These are phyloP conservation scores for Trypanosoma melophagium DNA, from an alignment of 208 protist genomes.

Conservation along the genomic window DNA sequence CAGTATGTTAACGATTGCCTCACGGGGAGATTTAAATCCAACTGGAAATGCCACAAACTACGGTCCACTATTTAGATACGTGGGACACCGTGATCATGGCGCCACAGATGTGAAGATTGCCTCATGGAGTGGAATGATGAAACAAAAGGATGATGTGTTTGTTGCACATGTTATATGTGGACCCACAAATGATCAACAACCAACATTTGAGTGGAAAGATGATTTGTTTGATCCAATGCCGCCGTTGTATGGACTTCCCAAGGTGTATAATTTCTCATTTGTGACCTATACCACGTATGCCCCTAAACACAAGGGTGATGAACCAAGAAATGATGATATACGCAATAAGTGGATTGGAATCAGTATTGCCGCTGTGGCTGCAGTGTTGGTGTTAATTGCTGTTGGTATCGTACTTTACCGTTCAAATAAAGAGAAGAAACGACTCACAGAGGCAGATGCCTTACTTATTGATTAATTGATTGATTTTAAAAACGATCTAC, in stretches of 20 bases:
- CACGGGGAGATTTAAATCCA: constrained; percentile 54
- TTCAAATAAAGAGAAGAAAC: neutral
- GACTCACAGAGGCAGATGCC: neutral
- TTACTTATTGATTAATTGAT: constrained; percentile 1
- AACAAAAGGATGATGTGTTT: constrained; percentile 4
- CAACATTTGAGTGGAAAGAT: constrained; percentile 30
- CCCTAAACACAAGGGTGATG: neutral
- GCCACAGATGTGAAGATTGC: constrained; percentile 45
- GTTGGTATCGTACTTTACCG: constrained; percentile 1
- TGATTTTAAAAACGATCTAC: too few relatives aligned
- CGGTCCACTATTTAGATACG: constrained; percentile 23
- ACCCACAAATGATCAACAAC: constrained; percentile 30
- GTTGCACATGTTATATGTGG: constrained; percentile 33
- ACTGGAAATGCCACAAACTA: constrained; percentile 29
- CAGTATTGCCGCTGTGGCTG: neutral
- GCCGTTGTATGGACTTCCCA: constrained; percentile 22
- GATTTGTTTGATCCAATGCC: constrained; percentile 35
- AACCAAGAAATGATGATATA: constrained; percentile 16
- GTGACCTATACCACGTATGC: constrained; percentile 13
- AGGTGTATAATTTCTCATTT: constrained; percentile 27
- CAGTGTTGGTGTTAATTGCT: neutral
- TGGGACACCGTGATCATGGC: constrained; percentile 36
- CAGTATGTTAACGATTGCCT: constrained; percentile 40
- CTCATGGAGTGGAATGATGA: constrained; percentile 31
- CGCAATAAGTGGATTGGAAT: constrained; percentile 24